Evolutionary conservation across 1,284 basidiomycete genomes (phyloP).

Genomic region (Heterobasidion irregulare): DNA sequence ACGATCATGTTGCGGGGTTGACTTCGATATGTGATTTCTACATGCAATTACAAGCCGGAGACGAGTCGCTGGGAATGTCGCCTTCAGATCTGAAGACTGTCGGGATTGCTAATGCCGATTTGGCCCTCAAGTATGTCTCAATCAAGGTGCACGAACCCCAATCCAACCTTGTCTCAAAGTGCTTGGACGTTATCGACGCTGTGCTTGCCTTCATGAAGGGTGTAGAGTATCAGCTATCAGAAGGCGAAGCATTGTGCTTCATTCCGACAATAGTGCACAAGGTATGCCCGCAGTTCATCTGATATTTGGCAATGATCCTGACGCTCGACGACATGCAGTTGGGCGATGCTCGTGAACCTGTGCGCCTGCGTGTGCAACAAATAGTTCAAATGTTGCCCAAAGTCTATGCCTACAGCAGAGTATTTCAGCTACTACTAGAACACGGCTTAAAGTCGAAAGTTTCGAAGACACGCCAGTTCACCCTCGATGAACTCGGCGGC

Average conservation of each 20-base stretch:
- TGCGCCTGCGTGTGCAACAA: slow-evolving; percentile 62
- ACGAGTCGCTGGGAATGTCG: slow-evolving; percentile 46
- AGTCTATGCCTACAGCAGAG: slow-evolving; percentile 83
- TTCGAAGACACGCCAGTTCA: slow-evolving; percentile 82
- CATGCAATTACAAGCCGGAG: slow-evolving; percentile 45
- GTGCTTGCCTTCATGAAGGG: slow-evolving; percentile 68
- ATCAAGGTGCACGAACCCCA: slow-evolving; percentile 90
- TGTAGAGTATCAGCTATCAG: slow-evolving; percentile 76
- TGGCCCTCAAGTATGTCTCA: slow-evolving; percentile 91
- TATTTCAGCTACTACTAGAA: slow-evolving; percentile 83
- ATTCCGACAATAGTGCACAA: slow-evolving; percentile 89
- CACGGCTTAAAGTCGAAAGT: slow-evolving; percentile 86
- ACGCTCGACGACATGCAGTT: slow-evolving; percentile 35
- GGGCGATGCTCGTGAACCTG: slow-evolving; percentile 74
- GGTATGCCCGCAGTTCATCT: slow-evolving; percentile 33
- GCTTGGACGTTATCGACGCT: slow-evolving; percentile 82
- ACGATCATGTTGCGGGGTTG: slow-evolving; percentile 83
- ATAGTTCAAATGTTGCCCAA: slow-evolving; percentile 69
- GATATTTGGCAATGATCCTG: not conserved
- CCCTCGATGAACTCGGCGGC: slow-evolving; percentile 73
- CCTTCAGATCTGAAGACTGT: slow-evolving; percentile 54
- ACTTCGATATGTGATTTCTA: slow-evolving; percentile 72
- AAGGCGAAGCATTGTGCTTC: slow-evolving; percentile 84
- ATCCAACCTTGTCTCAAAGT: slow-evolving; percentile 85
- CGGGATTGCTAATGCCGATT: slow-evolving; percentile 87